These are phyloP conservation scores for Xylaria sp. DNA, from an alignment of 2,329 filamentous ascomycete species.

Conservation along the genomic window DNA sequence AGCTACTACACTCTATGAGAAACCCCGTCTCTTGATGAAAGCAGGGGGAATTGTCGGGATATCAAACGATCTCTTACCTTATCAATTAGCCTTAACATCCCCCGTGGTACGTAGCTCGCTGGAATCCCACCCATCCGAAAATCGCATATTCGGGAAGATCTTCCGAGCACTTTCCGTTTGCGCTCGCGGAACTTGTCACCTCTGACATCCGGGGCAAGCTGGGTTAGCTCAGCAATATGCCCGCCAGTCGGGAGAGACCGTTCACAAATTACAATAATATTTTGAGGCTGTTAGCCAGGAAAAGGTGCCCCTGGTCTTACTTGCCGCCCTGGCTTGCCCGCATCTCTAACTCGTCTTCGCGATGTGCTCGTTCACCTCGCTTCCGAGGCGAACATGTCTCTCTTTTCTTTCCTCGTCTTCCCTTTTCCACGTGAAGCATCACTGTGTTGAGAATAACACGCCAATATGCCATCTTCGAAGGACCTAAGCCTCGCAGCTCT, in stretches of 20 bases:
- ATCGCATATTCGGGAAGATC: conserved; percentile 30
- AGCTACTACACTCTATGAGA: neutral
- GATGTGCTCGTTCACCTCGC: conserved; percentile 10
- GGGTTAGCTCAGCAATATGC: conserved; percentile 15
- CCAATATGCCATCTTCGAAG: conserved; percentile 28
- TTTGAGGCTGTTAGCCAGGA: conserved; percentile 18
- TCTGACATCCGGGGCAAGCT: conserved; percentile 7
- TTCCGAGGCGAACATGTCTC: conserved; percentile 24
- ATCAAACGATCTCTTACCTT: conserved; percentile 4
- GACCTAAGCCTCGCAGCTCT: conserved; percentile 26
- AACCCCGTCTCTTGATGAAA: conserved; percentile 17
- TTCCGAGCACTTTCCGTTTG: conserved; percentile 36
- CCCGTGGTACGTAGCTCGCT: conserved; percentile 20
- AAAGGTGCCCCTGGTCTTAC: conserved; percentile 3
- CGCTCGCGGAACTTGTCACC: conserved; percentile 30
- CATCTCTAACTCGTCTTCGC: conserved; percentile 1
- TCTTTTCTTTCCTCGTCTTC: conserved; percentile 6
- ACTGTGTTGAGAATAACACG: conserved; percentile 11
- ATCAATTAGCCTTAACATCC: conserved; percentile 34
- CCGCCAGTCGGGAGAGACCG: conserved; percentile 8
- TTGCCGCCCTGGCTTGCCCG: conserved; percentile 2
- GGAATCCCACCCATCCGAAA: conserved; percentile 30
- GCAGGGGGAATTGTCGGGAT: conserved; percentile 12
- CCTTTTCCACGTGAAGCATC: conserved; percentile 4
- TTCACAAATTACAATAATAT: conserved; percentile 7